Percentiles rank a stretch among this genome's conserved stretches.
Evolutionary conservation across 495 filamentous ascomycete genomes (phyloP).

Genomic region (Penicillium atrosanguineum): DNA sequence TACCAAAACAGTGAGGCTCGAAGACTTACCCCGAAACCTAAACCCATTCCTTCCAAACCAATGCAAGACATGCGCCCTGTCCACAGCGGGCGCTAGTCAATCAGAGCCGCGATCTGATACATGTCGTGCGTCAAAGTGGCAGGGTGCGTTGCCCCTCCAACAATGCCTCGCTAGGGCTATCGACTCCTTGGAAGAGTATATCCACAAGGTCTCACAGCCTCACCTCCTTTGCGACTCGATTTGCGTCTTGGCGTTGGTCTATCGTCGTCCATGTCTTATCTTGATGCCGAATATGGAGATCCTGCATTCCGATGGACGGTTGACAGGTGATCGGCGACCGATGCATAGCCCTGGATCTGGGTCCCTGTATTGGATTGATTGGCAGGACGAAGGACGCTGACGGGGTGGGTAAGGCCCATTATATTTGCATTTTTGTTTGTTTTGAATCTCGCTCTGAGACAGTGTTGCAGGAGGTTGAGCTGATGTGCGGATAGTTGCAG

Average conservation of each 20-base stretch:
- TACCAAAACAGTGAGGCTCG: neutral
- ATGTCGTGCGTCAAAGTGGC: conserved; percentile 18
- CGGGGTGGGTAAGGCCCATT: neutral
- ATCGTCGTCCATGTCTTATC: neutral
- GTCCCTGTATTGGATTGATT: neutral
- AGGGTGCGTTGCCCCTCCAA: conserved; percentile 20
- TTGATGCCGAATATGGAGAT: neutral
- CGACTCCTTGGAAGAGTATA: conserved; percentile 7
- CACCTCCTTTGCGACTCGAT: neutral
- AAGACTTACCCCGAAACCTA: neutral
- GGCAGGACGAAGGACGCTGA: neutral
- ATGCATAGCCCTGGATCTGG: neutral
- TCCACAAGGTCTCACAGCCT: conserved; percentile 7
- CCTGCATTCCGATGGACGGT: neutral
- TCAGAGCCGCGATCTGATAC: conserved; percentile 6
- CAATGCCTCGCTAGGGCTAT: conserved; percentile 11
- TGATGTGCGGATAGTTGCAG: neutral
- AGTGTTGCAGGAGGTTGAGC: neutral
- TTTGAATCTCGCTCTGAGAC: neutral
- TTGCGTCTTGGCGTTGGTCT: neutral
- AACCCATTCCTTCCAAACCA: neutral
- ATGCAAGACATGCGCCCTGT: conserved; percentile 24
- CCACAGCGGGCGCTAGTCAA: conserved; percentile 16
- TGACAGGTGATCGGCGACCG: neutral
- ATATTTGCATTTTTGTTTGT: neutral